Evolutionary conservation across 2,329 filamentous ascomycete genomes (phyloP).

Genomic region (Boeremia exigua): DNA sequence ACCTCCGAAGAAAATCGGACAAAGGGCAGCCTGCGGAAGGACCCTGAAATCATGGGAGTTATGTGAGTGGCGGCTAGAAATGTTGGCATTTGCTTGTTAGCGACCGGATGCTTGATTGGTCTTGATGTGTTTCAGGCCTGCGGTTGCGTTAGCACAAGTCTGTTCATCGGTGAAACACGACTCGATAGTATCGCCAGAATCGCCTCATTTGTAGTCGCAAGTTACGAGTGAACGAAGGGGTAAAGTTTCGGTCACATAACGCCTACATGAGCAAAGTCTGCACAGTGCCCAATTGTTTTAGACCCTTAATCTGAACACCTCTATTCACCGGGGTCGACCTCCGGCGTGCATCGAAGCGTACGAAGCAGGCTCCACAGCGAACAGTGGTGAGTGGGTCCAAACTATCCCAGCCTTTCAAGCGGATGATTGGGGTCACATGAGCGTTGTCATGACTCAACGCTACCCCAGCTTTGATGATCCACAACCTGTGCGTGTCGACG

Average conservation of each 20-base stretch:
- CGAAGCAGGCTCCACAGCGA: too few species aligned
- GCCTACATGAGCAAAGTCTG: too few species aligned
- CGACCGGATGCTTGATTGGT: background rate
- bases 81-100: background rate
- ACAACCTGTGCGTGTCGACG: background rate
- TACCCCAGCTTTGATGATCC: conserved; percentile 9
- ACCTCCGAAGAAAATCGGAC: background rate
- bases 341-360: background rate
- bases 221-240: too few species aligned
- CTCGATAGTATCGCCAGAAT: too few species aligned
- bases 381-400: background rate
- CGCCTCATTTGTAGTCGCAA: too few species aligned
- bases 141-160: background rate
- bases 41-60: background rate
- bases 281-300: background rate
- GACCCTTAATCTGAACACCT: background rate
- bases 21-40: background rate
- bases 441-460: conserved; percentile 3
- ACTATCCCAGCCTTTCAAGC: background rate
- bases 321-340: background rate
- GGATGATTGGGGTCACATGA: background rate
- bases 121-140: background rate
- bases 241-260: too few species aligned
- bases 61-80: background rate
- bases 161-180: too few species aligned